Conservation (phyloP, 2,329 filamentous ascomycete genomes). For the Cryoendolithus antarcticus region DNA sequence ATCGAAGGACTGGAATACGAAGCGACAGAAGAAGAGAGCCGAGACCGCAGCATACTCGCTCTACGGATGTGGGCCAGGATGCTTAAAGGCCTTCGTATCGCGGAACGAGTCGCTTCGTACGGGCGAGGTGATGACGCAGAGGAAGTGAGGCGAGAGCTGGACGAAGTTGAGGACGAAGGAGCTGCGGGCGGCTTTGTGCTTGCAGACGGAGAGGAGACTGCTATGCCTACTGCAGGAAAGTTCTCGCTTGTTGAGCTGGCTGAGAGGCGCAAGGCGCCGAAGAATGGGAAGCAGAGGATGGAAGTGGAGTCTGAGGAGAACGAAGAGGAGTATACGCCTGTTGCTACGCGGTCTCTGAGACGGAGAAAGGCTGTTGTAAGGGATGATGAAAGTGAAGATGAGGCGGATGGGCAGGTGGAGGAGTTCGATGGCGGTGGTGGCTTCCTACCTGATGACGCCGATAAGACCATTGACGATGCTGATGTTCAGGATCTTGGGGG, state of each 20-base stretch:
- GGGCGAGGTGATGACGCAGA: conserved; percentile 2
- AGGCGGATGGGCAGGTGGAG: neutral
- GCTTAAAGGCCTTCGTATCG: conserved; percentile 52
- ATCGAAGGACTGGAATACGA: conserved; percentile 56
- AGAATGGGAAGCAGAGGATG: conserved; percentile 10
- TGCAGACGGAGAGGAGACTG: conserved; percentile 5
- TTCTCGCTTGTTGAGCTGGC: conserved; percentile 11
- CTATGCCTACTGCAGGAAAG: conserved; percentile 13
- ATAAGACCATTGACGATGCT: conserved; percentile 1
- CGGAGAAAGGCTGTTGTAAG: neutral
- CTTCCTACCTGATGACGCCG: conserved; percentile 19
- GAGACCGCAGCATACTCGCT: conserved; percentile 37
- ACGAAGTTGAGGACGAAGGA: too few species aligned
- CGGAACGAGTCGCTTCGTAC: conserved; percentile 57
- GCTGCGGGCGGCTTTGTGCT: conserved; percentile 7
- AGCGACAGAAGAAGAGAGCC: conserved; percentile 49
- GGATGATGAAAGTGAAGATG: conserved; percentile 11
- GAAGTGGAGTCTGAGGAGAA: conserved; percentile 19
- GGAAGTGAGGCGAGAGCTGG: neutral
- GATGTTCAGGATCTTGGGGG: conserved; percentile 5
- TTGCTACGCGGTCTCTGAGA: too few species aligned
- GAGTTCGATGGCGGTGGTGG: conserved; percentile 13
- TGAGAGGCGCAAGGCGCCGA: conserved; percentile 3
- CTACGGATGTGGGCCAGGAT: conserved; percentile 49
- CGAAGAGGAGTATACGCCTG: conserved; percentile 16